These are phyloP conservation scores for Metschnikowia dekortorum DNA, from an alignment of 805 yeast species.

Conservation along the genomic window DNA sequence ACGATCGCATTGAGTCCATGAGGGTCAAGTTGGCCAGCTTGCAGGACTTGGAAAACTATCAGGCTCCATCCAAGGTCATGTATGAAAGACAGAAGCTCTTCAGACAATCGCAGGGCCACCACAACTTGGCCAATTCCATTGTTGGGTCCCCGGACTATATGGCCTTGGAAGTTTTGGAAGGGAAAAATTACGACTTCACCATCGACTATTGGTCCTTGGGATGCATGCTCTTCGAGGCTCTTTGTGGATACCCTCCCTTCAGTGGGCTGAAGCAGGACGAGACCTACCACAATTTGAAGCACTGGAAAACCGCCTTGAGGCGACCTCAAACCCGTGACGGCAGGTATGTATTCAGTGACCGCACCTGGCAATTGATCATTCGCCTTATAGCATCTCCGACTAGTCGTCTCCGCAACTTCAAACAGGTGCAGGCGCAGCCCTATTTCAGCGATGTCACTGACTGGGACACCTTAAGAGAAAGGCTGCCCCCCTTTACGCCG, in stretches of 20 bases:
- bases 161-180: constrained; percentile 97
- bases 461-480: constrained; percentile 64
- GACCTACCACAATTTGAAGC: constrained; percentile 86
- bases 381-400: constrained; percentile 77
- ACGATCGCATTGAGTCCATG: constrained; percentile 92
- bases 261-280: constrained; percentile 92
- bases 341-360: constrained; percentile 85
- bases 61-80: constrained; percentile 64
- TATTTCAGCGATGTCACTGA: constrained; percentile 76
- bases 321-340: constrained; percentile 93
- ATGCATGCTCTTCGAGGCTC: constrained; percentile 92
- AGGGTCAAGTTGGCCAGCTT: constrained; percentile 61
- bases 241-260: constrained; percentile 96
- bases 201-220: constrained; percentile 99
- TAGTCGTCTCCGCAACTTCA: constrained; percentile 69
- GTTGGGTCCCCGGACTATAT: constrained; percentile 99
- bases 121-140: constrained; percentile 87
- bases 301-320: constrained; percentile 84
- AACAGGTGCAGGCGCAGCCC: constrained; percentile 72
- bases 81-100: constrained; percentile 85
- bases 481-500: constrained; percentile 93
- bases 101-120: constrained; percentile 73
- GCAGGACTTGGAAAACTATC: constrained; percentile 63
- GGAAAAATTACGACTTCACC: constrained; percentile 88
- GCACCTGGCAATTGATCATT: constrained; percentile 89